These are phyloP conservation scores for Colletotrichum theobromicola DNA, from an alignment of 2,329 filamentous ascomycete genomes.

Conservation along the genomic window DNA sequence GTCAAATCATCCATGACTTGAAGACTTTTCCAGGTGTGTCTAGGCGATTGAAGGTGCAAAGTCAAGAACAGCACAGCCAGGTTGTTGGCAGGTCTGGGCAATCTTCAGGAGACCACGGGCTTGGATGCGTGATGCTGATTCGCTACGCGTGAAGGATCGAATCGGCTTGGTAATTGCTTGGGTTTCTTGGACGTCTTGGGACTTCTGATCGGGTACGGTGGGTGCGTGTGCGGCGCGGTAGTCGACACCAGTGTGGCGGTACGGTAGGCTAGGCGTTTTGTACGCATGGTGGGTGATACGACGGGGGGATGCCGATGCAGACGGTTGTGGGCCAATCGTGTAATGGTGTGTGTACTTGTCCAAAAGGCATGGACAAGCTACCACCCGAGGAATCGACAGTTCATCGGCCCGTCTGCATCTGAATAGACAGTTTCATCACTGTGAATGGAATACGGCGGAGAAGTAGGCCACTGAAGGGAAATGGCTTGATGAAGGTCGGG, in stretches of 20 bases:
- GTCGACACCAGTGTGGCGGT: neutral
- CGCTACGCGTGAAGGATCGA: neutral
- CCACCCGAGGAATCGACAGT: neutral
- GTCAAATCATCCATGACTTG: neutral
- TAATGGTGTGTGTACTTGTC: neutral
- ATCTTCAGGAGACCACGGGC: neutral
- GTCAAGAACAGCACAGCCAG: neutral
- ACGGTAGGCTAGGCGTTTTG: neutral
- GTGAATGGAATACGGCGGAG: neutral
- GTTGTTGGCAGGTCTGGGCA: neutral
- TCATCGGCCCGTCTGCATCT: neutral
- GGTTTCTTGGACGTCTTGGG: slow-evolving; percentile 10
- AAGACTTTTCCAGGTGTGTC: neutral
- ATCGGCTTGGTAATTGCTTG: slow-evolving; percentile 16
- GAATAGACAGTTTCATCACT: neutral
- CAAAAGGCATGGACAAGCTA: neutral
- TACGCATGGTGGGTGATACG: neutral
- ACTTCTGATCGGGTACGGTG: neutral
- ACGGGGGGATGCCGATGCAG: neutral
- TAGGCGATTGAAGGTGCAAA: neutral
- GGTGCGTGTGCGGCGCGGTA: neutral
- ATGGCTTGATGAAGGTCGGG: neutral
- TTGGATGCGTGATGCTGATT: neutral
- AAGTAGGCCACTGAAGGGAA: neutral
- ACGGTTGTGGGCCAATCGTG: neutral